Conservation (phyloP, 495 filamentous ascomycete species). For the Penicillium subrubescens region DNA sequence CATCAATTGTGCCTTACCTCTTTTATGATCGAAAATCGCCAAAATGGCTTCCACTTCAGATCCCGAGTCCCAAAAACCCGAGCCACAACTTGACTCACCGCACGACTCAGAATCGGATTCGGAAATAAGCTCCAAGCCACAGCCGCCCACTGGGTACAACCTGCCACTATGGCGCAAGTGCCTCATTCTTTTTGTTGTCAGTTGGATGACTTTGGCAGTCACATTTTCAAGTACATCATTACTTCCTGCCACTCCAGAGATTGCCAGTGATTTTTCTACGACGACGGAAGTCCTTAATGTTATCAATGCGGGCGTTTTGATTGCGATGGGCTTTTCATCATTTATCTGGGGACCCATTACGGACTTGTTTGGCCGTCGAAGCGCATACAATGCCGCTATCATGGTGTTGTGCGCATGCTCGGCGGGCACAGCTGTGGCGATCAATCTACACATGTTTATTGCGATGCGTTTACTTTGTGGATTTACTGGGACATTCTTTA, state of each 20-base stretch:
- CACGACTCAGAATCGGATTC: constrained; percentile 25
- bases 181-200: constrained; percentile 46
- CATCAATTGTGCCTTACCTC: neutral
- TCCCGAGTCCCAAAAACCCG: constrained; percentile 27
- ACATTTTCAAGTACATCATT: constrained; percentile 48
- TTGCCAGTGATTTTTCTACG: constrained; percentile 42
- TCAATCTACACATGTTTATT: constrained; percentile 44
- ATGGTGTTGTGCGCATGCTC: constrained; percentile 40
- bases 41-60: constrained; percentile 21
- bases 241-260: constrained; percentile 45
- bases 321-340: constrained; percentile 60
- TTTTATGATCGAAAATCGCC: neutral
- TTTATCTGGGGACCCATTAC: constrained; percentile 55
- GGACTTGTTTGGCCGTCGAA: constrained; percentile 36
- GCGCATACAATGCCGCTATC: constrained; percentile 43
- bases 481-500: constrained; percentile 48
- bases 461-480: constrained; percentile 43
- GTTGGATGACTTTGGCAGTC: constrained; percentile 47
- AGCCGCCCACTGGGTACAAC: constrained; percentile 23
- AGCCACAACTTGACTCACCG: constrained; percentile 18
- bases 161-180: constrained; percentile 45
- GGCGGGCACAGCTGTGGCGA: constrained; percentile 34
- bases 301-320: constrained; percentile 52
- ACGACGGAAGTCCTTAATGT: constrained; percentile 43
- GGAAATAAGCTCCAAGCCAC: constrained; percentile 13